These are phyloP conservation scores for Pseudocohnilembus persalinus DNA, from an alignment of 169 alveolate genomes.

Conservation along the genomic window DNA sequence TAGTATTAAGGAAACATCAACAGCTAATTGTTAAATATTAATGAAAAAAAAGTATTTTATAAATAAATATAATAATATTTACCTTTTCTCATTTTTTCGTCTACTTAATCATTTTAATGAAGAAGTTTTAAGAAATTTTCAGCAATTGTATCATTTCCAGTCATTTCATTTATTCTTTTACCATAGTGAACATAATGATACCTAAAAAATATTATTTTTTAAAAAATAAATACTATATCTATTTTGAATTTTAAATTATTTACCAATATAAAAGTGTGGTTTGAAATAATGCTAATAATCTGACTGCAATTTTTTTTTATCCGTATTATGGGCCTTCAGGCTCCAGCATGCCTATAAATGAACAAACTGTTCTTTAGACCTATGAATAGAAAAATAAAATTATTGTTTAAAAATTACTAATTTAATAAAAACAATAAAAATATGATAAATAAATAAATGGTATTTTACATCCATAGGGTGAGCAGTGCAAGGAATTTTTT, in stretches of 20 bases:
- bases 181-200: conserved; percentile 71
- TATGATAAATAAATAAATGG: no score
- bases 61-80: neutral
- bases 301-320: conserved; percentile 40
- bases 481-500: conserved; percentile 64
- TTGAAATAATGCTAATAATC: conserved; percentile 60
- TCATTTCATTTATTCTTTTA: conserved; percentile 53
- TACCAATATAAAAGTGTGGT: conserved; percentile 78
- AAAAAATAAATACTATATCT: no score
- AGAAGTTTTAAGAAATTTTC: conserved; percentile 67
- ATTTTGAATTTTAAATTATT: neutral
- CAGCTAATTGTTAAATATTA: conserved; percentile 23
- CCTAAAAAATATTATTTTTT: neutral
- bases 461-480: conserved; percentile 84
- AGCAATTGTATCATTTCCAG: conserved; percentile 76
- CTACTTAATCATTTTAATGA: conserved; percentile 39
- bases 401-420: no score
- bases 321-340: conserved; percentile 34
- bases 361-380: conserved; percentile 53
- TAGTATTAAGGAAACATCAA: conserved; percentile 77
- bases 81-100: conserved; percentile 10
- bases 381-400: neutral
- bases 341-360: conserved; percentile 56
- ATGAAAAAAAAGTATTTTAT: conserved; percentile 2
- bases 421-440: neutral